phyloP scores from a whole-genome alignment of 1,284 basidiomycete genomes.

The Ustilago trichophora region DNA sequence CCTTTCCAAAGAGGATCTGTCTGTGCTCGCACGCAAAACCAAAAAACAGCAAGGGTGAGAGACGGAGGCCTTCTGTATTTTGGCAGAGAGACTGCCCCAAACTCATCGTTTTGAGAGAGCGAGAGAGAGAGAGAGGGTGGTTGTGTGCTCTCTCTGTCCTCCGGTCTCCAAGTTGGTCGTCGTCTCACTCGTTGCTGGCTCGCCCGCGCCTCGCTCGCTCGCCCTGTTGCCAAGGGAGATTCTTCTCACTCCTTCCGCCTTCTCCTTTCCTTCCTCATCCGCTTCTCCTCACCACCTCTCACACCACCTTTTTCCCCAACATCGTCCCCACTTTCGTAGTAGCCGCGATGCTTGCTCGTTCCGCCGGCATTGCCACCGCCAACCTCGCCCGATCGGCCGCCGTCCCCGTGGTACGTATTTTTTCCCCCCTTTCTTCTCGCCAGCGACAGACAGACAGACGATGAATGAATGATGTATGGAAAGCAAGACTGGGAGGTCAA shows the following conservation, averaged over 20 bases:
- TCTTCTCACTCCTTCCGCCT: constrained; percentile 21
- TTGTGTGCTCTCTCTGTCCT: too few relatives aligned
- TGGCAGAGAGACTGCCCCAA: too few relatives aligned
- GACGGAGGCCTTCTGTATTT: too few relatives aligned
- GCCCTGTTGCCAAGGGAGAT: constrained; percentile 4
- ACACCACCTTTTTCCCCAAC: constrained; percentile 4
- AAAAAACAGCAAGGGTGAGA: too few relatives aligned
- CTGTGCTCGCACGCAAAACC: too few relatives aligned
- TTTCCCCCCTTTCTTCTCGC: background rate
- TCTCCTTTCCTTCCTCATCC: constrained; percentile 3
- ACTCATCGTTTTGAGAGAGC: too few relatives aligned
- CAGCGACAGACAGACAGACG: too few relatives aligned
- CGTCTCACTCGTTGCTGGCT: constrained; percentile 1
- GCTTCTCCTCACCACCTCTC: constrained; percentile 30
- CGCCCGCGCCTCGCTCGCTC: constrained; percentile 6
- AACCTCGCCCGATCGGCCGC: constrained; percentile 63
- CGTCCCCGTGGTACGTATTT: constrained; percentile 58
- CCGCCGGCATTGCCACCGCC: constrained; percentile 63
- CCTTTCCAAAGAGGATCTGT: too few relatives aligned
- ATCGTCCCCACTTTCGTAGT: constrained; percentile 20
- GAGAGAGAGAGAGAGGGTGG: too few relatives aligned
- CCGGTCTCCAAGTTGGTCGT: too few relatives aligned
- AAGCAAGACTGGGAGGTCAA: too few relatives aligned
- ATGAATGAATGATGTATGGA: too few relatives aligned
- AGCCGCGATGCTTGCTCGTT: constrained; percentile 63